These are phyloP conservation scores for Komagataella pseudopastoris DNA, from an alignment of 805 yeast species.

Conservation along the genomic window DNA sequence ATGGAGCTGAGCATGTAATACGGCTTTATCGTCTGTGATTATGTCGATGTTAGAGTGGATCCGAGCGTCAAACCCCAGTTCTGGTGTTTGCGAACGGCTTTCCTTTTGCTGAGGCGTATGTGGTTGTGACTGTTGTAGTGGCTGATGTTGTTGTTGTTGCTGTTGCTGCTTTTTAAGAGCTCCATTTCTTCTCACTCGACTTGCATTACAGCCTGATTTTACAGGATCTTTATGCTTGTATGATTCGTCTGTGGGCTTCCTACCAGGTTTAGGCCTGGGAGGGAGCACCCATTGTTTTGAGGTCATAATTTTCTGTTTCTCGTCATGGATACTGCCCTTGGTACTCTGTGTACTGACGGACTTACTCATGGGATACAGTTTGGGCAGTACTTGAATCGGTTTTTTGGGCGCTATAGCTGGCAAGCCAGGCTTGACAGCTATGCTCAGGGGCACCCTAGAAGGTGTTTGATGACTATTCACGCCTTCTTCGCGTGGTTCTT, in stretches of 20 bases:
- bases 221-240: conserved; percentile 1
- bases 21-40: conserved; percentile 15
- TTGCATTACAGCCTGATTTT: not conserved
- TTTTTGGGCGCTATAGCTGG: not conserved
- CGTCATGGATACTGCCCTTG: not conserved
- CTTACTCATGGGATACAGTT: not conserved
- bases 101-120: conserved; percentile 2
- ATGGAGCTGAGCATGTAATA: conserved; percentile 23
- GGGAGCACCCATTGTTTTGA: conserved; percentile 38
- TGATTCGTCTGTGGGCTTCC: conserved; percentile 18
- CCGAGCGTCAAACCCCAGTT: conserved; percentile 14
- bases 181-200: not conserved
- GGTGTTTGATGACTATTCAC: not conserved
- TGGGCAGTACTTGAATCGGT: not conserved
- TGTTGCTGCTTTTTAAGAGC: not conserved
- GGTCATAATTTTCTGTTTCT: conserved; percentile 14
- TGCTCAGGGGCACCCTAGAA: not conserved
- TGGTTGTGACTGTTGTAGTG: not conserved
- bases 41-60: conserved; percentile 22
- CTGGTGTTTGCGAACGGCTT: conserved; percentile 3
- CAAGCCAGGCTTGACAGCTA: not conserved
- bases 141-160: conserved; percentile 1
- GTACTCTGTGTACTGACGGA: not conserved
- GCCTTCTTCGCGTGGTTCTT: not conserved
- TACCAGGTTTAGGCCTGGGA: conserved; percentile 39